phyloP scores from a whole-genome alignment of 2,329 filamentous ascomycete species.

The Pseudocercospora crystallina region DNA sequence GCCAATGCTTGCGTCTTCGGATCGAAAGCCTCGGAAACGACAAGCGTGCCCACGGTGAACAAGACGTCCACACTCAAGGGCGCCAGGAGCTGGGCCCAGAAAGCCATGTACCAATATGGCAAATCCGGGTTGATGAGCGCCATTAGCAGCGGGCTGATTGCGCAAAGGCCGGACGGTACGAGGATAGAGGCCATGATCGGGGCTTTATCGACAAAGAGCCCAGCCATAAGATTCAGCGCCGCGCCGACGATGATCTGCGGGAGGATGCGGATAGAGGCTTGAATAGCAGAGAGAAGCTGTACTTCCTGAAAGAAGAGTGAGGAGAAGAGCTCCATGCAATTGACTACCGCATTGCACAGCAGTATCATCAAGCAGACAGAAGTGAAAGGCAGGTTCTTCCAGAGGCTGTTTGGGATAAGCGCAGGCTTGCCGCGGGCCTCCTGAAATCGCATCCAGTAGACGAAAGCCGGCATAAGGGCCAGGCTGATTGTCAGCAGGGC shows the following conservation, averaged over 20 bases:
- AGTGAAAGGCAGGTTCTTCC: slow-evolving; percentile 58
- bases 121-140: slow-evolving; percentile 47
- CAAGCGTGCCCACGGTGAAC: slow-evolving; percentile 45
- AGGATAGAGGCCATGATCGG: slow-evolving; percentile 17
- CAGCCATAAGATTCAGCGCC: slow-evolving; percentile 35
- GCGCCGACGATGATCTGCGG: slow-evolving; percentile 49
- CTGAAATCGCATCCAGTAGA: slow-evolving; percentile 55
- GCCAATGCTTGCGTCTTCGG: slow-evolving; percentile 44
- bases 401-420: slow-evolving; percentile 63
- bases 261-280: slow-evolving; percentile 41
- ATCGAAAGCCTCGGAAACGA: slow-evolving; percentile 46
- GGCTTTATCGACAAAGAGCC: slow-evolving; percentile 22
- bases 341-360: slow-evolving; percentile 41
- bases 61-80: slow-evolving; percentile 29
- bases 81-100: slow-evolving; percentile 21
- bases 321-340: slow-evolving; percentile 32
- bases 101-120: slow-evolving; percentile 47
- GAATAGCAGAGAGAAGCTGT: slow-evolving; percentile 21
- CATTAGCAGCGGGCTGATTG: slow-evolving; percentile 48
- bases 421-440: slow-evolving; percentile 50
- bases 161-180: slow-evolving; percentile 14
- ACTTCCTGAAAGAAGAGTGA: slow-evolving; percentile 27
- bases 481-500: slow-evolving; percentile 48
- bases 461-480: slow-evolving; percentile 50
- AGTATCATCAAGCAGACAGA: slow-evolving; percentile 52